Evolutionary conservation across 2,329 filamentous ascomycete genomes (phyloP), one percentile per base, ranked within the genome.

Genomic region (Davidsoniella eucalypti): DNA sequence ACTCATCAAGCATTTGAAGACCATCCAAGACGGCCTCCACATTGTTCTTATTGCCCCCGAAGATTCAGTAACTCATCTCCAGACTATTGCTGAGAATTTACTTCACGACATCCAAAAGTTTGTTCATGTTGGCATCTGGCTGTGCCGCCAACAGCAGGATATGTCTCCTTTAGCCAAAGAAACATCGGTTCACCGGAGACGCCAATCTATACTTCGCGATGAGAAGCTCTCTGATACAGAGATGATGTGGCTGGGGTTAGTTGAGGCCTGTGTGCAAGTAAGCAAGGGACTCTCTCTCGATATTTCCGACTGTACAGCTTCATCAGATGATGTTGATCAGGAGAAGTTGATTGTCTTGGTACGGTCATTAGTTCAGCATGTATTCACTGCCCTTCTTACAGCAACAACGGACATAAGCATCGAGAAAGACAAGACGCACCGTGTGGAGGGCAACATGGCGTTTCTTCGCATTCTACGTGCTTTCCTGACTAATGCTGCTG

Each of bases 111-210:
- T 98, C 16, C 81, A 93, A 54, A 95, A 94, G 61, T 96, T 94
- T 64, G 79, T 82, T 1, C 82, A 87, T 55, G 86, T 98, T 1
- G 92, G 93, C 12, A 90, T 94, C 47, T 98, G 92, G 92, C 70
- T 98, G 10, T 96, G 92, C 58, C 86, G 93, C 64, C 79, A 82
- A 1, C 87, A 94, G 33, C 48, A 47, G 3, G n/a, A 8, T n/a
- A 17, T 33, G n/a, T 16, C 21, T 12, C 47, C 47, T 12, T 26
- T 49, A 26, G 14, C 18, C 26, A 36, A 25, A 10, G 42, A 23
- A 41, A 33, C 16, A 4, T n/a, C 47, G 3, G 29, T 41, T 10
- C 26, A 21, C n/a, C 36, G 21, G 18, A 41, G 40, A 6, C 29
- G 47, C 10, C 39, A 44, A 25, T 44, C 44, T 5, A 37, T 50